A percentile compares a stretch with the other conserved stretches of the same genome.
Conservation (phyloP, 495 filamentous ascomycete genomes). For the Chaetomium fimeti region DNA sequence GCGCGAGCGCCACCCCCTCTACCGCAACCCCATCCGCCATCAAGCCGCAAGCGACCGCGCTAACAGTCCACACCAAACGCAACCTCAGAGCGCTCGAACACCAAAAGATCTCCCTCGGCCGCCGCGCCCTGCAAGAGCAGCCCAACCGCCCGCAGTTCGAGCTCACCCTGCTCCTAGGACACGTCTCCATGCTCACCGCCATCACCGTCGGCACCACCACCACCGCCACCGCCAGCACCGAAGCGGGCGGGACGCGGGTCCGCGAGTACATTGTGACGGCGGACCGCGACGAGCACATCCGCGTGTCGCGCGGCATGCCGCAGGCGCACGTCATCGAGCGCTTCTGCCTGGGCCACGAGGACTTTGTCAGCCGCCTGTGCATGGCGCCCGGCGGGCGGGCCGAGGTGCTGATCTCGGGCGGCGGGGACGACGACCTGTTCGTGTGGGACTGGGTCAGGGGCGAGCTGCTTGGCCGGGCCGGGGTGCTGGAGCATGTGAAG, state of each 20-base stretch:
- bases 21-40: conserved; percentile 20
- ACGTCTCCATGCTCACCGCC: conserved; percentile 90
- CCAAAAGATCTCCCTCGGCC: conserved; percentile 57
- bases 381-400: conserved; percentile 51
- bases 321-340: conserved; percentile 85
- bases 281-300: conserved; percentile 96
- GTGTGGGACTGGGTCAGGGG: conserved; percentile 78
- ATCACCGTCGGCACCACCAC: conserved; percentile 51
- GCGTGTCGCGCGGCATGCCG: conserved; percentile 77
- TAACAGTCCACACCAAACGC: conserved; percentile 80
- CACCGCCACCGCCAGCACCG: background rate
- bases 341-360: conserved; percentile 81
- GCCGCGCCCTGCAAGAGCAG: conserved; percentile 41
- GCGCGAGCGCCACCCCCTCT: conserved; percentile 28
- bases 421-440: conserved; percentile 73
- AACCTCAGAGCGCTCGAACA: conserved; percentile 74
- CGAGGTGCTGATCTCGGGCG: conserved; percentile 73
- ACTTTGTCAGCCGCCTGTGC: conserved; percentile 76
- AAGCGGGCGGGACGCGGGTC: background rate
- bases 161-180: conserved; percentile 75
- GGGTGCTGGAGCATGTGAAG: conserved; percentile 47
- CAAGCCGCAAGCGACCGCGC: conserved; percentile 60
- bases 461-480: conserved; percentile 51
- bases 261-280: conserved; percentile 77
- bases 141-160: conserved; percentile 59